These are phyloP conservation scores for Cetraspora pellucida DNA, from an alignment of 192 early-diverging fungal genomes.

Conservation along the genomic window DNA sequence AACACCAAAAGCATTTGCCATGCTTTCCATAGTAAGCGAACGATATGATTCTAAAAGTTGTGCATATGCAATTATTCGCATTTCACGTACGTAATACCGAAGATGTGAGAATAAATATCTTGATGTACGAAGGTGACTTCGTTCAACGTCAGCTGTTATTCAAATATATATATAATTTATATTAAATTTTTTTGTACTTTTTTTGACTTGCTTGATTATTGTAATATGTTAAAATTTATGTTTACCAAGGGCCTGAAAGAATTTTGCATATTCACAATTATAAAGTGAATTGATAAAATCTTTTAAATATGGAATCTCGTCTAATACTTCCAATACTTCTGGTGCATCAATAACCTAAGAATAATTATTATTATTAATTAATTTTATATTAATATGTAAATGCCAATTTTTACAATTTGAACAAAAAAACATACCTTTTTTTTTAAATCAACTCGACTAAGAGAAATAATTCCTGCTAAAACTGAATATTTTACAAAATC, in stretches of 20 bases:
- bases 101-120: conserved; percentile 86
- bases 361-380: not conserved
- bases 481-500: conserved; percentile 97
- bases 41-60: conserved; percentile 96
- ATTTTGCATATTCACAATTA: conserved; percentile 89
- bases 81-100: conserved; percentile 94
- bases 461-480: conserved; percentile 81
- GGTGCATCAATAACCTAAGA: conserved; percentile 86
- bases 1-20: conserved; percentile 97
- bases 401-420: not conserved
- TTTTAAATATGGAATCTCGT: conserved; percentile 84
- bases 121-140: conserved; percentile 68
- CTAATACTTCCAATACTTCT: conserved; percentile 93
- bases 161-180: not conserved
- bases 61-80: conserved; percentile 96
- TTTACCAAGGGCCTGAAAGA: conserved; percentile 83
- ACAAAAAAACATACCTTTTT: conserved; percentile 66
- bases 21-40: conserved; percentile 89
- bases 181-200: not conserved
- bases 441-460: conserved; percentile 93
- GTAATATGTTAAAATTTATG: not conserved
- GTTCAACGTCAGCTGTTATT: conserved; percentile 75
- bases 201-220: too few species aligned
- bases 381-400: not conserved
- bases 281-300: conserved; percentile 87